Evolutionary conservation across 2,329 filamentous ascomycete genomes (phyloP).

Genomic region (Colletotrichum camelliae): DNA sequence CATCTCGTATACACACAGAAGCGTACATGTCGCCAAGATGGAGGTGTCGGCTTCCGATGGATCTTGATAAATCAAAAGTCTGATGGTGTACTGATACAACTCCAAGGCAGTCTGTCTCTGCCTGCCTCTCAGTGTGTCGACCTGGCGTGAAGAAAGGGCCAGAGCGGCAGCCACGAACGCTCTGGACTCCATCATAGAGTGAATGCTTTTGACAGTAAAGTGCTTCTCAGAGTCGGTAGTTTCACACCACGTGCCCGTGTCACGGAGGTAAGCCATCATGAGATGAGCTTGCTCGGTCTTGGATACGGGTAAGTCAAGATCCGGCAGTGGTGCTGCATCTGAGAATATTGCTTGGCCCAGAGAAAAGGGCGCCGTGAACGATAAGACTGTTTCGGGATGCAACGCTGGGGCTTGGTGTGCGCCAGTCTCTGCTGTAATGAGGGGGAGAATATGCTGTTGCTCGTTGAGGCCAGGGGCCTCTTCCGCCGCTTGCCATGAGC

Average conservation of each 20-base stretch:
- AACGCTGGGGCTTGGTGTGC: background rate
- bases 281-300: background rate
- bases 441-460: background rate
- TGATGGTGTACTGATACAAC: constrained; percentile 18
- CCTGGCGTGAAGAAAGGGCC: constrained; percentile 9
- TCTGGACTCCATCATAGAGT: constrained; percentile 12
- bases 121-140: background rate
- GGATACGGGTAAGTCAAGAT: background rate
- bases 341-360: background rate
- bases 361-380: background rate
- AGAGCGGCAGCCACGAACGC: constrained; percentile 11
- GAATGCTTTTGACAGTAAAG: constrained; percentile 1
- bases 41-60: background rate
- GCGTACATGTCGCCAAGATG: constrained; percentile 10
- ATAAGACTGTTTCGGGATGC: background rate
- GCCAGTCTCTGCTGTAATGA: background rate
- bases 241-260: constrained; percentile 16
- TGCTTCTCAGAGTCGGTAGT: constrained; percentile 14
- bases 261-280: background rate
- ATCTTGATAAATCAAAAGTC: constrained; percentile 8
- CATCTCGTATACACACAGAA: constrained; percentile 22
- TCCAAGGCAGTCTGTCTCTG: constrained; percentile 4
- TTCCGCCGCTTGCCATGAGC: background rate
- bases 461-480: background rate
- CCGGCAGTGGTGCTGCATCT: background rate